phyloP scores from a whole-genome alignment of 129 eudicot genomes.

The Arctium lappa region DNA sequence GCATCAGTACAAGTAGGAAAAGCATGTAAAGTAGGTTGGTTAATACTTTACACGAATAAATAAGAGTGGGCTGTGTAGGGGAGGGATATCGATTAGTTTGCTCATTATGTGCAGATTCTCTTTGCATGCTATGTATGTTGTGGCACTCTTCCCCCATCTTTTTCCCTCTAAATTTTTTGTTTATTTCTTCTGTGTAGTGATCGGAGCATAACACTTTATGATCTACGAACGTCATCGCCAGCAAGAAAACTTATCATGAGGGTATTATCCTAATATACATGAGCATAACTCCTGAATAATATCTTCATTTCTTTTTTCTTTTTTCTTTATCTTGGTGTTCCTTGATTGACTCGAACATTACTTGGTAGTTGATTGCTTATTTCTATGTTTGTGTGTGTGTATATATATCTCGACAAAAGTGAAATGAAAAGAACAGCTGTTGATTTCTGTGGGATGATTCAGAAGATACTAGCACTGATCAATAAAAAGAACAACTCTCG shows the following conservation, averaged over 20 bases:
- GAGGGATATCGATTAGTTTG: no score
- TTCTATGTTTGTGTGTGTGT: not conserved
- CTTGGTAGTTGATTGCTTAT: not conserved
- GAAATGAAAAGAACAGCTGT: no score
- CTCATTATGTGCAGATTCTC: not conserved
- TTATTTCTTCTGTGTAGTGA: constrained; percentile 50
- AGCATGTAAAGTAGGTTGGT: no score
- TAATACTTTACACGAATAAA: no score
- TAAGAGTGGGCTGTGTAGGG: no score
- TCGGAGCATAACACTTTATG: constrained; percentile 85
- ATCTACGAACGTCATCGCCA: constrained; percentile 74
- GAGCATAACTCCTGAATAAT: no score
- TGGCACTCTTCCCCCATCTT: not conserved
- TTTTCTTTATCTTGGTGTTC: not conserved
- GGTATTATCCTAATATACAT: constrained; percentile 31
- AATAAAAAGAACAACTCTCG: not conserved
- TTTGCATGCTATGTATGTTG: not conserved
- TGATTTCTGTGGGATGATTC: not conserved
- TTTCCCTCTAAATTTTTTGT: not conserved
- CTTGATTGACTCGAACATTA: not conserved
- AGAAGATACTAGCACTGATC: not conserved
- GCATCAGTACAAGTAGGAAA: no score
- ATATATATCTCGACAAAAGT: no score
- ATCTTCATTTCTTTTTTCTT: not conserved
- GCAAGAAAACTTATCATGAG: constrained; percentile 74